These are phyloP conservation scores for Capsicum pubescens DNA, from an alignment of 257 asterid species.

Conservation along the genomic window DNA sequence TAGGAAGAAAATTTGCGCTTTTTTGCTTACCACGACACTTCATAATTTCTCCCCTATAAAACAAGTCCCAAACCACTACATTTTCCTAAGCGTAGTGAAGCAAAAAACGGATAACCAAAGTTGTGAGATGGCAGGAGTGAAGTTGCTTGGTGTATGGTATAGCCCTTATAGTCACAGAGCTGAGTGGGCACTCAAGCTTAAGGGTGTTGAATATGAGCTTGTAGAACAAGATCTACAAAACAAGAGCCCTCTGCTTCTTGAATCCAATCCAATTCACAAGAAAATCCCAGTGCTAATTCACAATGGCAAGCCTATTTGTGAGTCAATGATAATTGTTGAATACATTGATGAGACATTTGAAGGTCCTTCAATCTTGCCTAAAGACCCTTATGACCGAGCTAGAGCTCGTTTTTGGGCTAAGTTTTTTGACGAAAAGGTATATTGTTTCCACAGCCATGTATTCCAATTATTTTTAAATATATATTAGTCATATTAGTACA, in stretches of 20 bases:
- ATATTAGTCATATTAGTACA: too few relatives aligned
- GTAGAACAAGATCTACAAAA: not conserved
- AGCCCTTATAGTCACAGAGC: not conserved
- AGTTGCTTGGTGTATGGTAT: not conserved
- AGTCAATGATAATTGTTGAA: not conserved
- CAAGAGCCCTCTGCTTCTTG: not conserved
- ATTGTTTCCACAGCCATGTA: too few relatives aligned
- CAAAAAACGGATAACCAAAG: too few relatives aligned
- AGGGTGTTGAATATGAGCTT: not conserved
- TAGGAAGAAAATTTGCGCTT: too few relatives aligned
- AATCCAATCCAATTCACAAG: not conserved
- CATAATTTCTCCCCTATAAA: too few relatives aligned
- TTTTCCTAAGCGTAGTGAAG: too few relatives aligned
- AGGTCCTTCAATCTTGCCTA: not conserved
- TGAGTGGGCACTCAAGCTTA: constrained; percentile 19
- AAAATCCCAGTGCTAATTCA: constrained; percentile 15
- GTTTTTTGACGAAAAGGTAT: not conserved
- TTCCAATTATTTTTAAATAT: too few relatives aligned
- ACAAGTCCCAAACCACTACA: too few relatives aligned
- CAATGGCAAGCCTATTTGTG: not conserved
- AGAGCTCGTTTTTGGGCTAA: not conserved
- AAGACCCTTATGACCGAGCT: not conserved
- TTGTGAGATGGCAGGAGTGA: not conserved
- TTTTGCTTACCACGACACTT: too few relatives aligned
- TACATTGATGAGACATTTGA: not conserved